phyloP scores from a whole-genome alignment of 2,329 filamentous ascomycete genomes.

The Aspergillus hiratsukae region DNA sequence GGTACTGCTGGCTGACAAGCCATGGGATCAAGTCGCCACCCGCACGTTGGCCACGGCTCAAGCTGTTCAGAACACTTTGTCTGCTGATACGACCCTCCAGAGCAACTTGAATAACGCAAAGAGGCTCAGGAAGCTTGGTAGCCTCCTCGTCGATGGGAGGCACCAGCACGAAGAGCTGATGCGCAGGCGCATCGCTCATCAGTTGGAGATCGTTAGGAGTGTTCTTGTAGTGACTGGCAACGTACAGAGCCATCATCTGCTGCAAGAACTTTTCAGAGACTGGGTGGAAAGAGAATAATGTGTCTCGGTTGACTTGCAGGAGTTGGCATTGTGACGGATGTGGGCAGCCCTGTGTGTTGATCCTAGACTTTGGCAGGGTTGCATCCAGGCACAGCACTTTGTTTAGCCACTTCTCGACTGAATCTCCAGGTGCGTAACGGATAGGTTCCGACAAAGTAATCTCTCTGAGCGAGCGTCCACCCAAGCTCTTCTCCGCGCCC shows the following conservation, averaged over 20 bases:
- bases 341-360: conserved; percentile 72
- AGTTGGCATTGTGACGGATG: conserved; percentile 90
- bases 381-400: conserved; percentile 89
- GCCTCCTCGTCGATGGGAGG: conserved; percentile 75
- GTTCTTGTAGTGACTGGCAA: conserved; percentile 97
- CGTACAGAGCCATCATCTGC: conserved; percentile 96
- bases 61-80: conserved; percentile 82
- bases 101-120: conserved; percentile 91
- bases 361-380: conserved; percentile 73
- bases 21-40: conserved; percentile 94
- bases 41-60: conserved; percentile 83
- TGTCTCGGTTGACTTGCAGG: conserved; percentile 91
- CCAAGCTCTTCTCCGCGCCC: conserved; percentile 54
- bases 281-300: conserved; percentile 94
- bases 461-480: conserved; percentile 79
- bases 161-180: conserved; percentile 92
- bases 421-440: conserved; percentile 83
- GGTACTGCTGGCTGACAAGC: conserved; percentile 96
- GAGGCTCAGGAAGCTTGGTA: conserved; percentile 78
- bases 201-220: conserved; percentile 96
- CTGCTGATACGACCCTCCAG: conserved; percentile 93
- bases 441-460: conserved; percentile 93
- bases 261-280: conserved; percentile 96
- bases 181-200: conserved; percentile 95
- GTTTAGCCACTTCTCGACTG: conserved; percentile 95